These are phyloP conservation scores for Aurantiochytrium sp. DNA, from an alignment of 108 stramenopile genomes.

Conservation along the genomic window DNA sequence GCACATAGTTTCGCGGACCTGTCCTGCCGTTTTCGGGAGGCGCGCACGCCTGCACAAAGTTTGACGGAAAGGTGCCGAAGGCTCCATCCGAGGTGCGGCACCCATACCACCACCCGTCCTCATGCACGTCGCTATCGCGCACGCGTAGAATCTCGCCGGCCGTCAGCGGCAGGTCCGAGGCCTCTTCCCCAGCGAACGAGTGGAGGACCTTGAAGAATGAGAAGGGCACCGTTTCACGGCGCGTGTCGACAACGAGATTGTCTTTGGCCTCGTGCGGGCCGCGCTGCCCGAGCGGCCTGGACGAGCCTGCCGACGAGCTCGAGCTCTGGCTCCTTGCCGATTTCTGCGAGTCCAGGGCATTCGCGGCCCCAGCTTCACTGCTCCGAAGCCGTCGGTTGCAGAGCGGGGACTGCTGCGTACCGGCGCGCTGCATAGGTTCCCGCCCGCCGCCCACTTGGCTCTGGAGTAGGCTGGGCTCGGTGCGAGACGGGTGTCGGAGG, in stretches of 20 bases:
- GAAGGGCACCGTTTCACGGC: not conserved
- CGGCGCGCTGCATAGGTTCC: too few species aligned
- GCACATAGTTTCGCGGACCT: not conserved
- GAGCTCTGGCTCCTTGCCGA: too few species aligned
- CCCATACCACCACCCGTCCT: not conserved
- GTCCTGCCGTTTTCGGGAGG: not conserved
- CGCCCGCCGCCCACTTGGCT: too few species aligned
- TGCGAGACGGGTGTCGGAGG: too few species aligned
- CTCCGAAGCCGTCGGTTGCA: too few species aligned
- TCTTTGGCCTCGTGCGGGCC: not conserved
- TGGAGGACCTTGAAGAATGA: not conserved
- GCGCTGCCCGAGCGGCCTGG: too few species aligned
- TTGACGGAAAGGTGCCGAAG: not conserved
- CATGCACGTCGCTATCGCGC: not conserved
- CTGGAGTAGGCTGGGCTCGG: too few species aligned
- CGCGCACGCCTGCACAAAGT: not conserved
- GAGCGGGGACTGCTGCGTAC: too few species aligned
- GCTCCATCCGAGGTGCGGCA: not conserved
- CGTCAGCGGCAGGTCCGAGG: not conserved
- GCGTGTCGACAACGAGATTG: not conserved
- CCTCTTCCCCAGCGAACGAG: not conserved
- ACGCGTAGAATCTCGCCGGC: not conserved
- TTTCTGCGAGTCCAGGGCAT: too few species aligned
- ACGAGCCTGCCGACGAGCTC: too few species aligned
- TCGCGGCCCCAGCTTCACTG: too few species aligned